A percentile compares a stretch with the other conserved stretches of the same genome.
phyloP scores from a whole-genome alignment of 2,329 filamentous ascomycete species.

The Scleromitrula shiraiana region DNA sequence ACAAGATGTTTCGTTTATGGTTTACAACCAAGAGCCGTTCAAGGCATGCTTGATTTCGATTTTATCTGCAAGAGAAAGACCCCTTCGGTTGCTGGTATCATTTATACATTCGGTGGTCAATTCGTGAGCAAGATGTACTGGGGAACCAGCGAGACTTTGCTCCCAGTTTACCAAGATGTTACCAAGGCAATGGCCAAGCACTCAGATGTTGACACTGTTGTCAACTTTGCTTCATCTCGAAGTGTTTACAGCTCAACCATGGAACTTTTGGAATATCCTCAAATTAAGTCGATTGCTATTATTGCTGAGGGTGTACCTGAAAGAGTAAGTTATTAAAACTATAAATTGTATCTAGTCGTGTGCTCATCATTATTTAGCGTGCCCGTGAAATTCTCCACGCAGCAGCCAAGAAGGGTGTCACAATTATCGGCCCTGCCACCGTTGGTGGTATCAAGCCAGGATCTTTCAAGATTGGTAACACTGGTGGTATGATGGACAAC shows the following conservation, averaged over 20 bases:
- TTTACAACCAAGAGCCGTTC: constrained; percentile 88
- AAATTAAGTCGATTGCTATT: constrained; percentile 98
- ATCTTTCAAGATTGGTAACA: constrained; percentile 99
- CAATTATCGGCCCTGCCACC: constrained; percentile 96
- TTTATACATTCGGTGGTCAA: constrained; percentile 99
- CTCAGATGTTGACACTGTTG: constrained; percentile 90
- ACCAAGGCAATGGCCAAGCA: constrained; percentile 94
- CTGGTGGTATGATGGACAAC: constrained; percentile 99
- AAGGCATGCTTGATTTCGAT: constrained; percentile 97
- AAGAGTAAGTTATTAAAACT: constrained; percentile 56
- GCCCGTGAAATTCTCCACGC: constrained; percentile 96
- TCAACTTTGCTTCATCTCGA: constrained; percentile 99
- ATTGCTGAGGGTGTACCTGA: constrained; percentile 99
- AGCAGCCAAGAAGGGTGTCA: constrained; percentile 96
- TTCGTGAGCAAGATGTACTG: constrained; percentile 99
- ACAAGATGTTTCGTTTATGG: constrained; percentile 99
- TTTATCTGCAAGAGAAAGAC: constrained; percentile 99
- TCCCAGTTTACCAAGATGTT: constrained; percentile 95
- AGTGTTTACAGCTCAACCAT: constrained; percentile 98
- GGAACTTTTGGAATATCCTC: constrained; percentile 94
- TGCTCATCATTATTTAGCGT: constrained; percentile 48
- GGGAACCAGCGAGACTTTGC: constrained; percentile 97
- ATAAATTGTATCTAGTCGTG: neutral
- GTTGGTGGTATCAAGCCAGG: constrained; percentile 99
- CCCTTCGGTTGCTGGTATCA: constrained; percentile 95